phyloP scores from a whole-genome alignment of 495 filamentous ascomycete genomes.

The Staphylotrichum longicolle region DNA sequence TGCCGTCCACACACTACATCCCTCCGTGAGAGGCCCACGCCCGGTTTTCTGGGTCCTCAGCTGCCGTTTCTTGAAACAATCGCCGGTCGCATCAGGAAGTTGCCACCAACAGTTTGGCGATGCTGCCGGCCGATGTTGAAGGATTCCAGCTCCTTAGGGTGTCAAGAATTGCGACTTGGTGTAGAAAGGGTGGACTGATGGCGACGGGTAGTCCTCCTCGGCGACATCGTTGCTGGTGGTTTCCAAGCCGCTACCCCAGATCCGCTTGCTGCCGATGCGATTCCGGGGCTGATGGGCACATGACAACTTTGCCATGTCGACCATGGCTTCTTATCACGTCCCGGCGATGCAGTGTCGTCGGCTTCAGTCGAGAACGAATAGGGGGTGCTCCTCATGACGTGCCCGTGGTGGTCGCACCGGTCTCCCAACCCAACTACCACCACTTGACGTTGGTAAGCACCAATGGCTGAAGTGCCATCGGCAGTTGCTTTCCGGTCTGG shows the following conservation, averaged over 20 bases:
- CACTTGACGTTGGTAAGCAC: neutral
- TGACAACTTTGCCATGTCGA: slow-evolving; percentile 1
- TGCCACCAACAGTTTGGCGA: neutral
- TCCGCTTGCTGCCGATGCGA: neutral
- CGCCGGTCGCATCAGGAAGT: neutral
- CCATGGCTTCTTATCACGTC: neutral
- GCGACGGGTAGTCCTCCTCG: neutral
- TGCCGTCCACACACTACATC: neutral
- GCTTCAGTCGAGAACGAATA: slow-evolving; percentile 3
- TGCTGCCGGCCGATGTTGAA: neutral
- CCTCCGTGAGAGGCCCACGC: neutral
- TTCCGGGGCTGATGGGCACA: neutral
- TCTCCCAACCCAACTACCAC: neutral
- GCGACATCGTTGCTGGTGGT: neutral
- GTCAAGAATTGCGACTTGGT: too few species aligned
- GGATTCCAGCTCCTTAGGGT: neutral
- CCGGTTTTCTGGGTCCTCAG: neutral
- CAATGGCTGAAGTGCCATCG: slow-evolving; percentile 5
- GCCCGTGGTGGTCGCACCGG: neutral
- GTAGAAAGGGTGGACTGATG: too few species aligned
- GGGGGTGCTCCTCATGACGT: slow-evolving; percentile 6
- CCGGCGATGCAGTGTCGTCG: neutral
- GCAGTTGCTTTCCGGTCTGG: neutral
- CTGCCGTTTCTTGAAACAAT: neutral
- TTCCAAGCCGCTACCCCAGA: neutral